Evolutionary conservation across 2,329 filamentous ascomycete species (phyloP), one percentile per base, ranked within the genome.

Genomic region (Curvularia sp.): DNA sequence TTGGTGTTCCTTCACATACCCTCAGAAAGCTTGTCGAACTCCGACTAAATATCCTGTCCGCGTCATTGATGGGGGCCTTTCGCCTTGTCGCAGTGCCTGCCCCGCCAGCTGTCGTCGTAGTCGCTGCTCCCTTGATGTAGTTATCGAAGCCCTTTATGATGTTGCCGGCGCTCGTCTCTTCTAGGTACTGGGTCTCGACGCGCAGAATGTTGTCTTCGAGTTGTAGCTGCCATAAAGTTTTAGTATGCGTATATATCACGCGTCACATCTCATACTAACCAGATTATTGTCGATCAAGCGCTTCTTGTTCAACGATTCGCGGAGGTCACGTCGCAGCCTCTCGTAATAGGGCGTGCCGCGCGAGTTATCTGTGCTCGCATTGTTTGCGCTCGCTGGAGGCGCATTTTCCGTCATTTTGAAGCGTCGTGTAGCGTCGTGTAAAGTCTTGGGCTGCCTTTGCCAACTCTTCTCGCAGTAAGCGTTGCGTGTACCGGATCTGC

Each of bases 131-230:
- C 78, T 99, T 99, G 82, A 97, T 96, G 80, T 98, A 99, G 75
- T 93, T 96, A 77, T 99, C 95, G 77, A 99, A 99, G 21, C 95
- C 95, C 48, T 91, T 93, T 76, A 99, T 94, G 74, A 99, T 98
- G 80, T 99, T 99, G 43, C 95, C 95, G 19, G 86, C 86, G 68
- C 84, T 87, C 13, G 88, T 89, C 71, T 92, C 92, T 77, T 98
- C 94, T 50, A 99, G 87, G 77, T 99, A 99, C 18, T 89, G 85
- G 57, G 89, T 87, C 77, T 99, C 95, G 71, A 92, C 89, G 64
- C 89, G 87, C 74, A 86, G 88, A 69, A 99, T 98, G 64, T 86
- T 85, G 49, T 96, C 91, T 81, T 99, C 95, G 57, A 88, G 78
- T 67, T 80, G 76, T 50, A 81, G 77, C 86, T 88, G 64, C 52